Evolutionary conservation across 2,329 filamentous ascomycete species (phyloP).

Genomic region (Beauveria asiatica): DNA sequence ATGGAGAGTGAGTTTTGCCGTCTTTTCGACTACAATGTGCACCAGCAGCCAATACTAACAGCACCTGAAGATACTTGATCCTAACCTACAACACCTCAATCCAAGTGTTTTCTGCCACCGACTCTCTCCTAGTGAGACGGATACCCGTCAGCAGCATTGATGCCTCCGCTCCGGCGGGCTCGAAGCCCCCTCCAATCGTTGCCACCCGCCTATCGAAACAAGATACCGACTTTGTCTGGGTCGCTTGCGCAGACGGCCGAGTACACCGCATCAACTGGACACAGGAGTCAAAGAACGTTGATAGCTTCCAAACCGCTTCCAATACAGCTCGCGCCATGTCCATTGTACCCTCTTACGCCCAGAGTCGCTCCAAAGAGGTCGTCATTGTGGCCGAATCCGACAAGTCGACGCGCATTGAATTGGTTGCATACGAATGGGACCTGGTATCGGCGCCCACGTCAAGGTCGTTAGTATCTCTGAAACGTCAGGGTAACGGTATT

Average conservation of each 20-base stretch:
- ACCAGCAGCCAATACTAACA: slow-evolving; percentile 15
- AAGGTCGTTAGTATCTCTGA: slow-evolving; percentile 29
- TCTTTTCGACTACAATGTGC: not conserved
- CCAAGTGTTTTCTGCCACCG: slow-evolving; percentile 71
- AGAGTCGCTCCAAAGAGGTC: slow-evolving; percentile 33
- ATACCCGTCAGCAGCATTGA: slow-evolving; percentile 43
- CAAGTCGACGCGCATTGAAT: slow-evolving; percentile 24
- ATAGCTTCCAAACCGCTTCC: slow-evolving; percentile 33
- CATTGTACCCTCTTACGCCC: slow-evolving; percentile 26
- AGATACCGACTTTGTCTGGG: slow-evolving; percentile 45
- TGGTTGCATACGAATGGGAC: slow-evolving; percentile 38
- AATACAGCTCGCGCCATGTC: slow-evolving; percentile 38
- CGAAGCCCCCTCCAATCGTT: slow-evolving; percentile 28
- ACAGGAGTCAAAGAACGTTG: slow-evolving; percentile 32
- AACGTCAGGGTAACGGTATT: slow-evolving; percentile 27
- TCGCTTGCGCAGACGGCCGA: slow-evolving; percentile 48
- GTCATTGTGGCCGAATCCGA: slow-evolving; percentile 39
- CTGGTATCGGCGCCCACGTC: slow-evolving; percentile 20
- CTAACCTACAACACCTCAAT: slow-evolving; percentile 66
- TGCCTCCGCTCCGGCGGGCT: slow-evolving; percentile 17
- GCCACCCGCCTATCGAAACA: slow-evolving; percentile 31
- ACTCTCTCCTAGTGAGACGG: slow-evolving; percentile 70
- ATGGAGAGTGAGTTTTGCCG: slow-evolving; percentile 46
- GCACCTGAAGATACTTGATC: slow-evolving; percentile 57
- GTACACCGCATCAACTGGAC: slow-evolving; percentile 54